Evolutionary conservation across 495 filamentous ascomycete species (phyloP).

Genomic region (Cenococcum geophilum): DNA sequence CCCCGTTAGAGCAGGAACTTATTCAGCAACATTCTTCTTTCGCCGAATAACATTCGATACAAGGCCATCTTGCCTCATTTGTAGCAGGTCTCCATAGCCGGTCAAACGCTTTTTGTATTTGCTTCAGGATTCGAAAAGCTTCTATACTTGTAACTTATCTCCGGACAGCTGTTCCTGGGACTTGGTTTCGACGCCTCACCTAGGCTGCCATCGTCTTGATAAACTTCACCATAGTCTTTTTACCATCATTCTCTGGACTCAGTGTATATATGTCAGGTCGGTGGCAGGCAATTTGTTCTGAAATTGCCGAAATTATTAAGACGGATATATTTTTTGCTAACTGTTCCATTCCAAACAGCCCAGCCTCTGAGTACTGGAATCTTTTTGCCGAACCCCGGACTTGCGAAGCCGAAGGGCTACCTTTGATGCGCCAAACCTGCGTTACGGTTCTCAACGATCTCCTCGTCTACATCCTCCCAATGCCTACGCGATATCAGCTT

Average conservation of each 20-base stretch:
- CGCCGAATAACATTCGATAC: no score
- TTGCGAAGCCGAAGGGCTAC: constrained; percentile 1
- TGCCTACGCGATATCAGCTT: constrained; percentile 4
- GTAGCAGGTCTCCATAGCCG: background rate
- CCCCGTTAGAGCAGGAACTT: background rate
- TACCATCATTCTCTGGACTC: no score
- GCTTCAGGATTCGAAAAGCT: constrained; percentile 2
- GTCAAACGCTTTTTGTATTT: background rate
- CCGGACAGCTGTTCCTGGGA: background rate
- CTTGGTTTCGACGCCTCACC: background rate
- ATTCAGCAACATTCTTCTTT: no score
- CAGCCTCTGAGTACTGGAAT: constrained; percentile 1
- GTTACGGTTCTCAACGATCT: background rate
- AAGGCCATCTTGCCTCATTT: background rate
- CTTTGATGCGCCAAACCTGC: background rate
- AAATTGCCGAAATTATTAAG: background rate
- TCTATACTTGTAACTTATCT: constrained; percentile 5
- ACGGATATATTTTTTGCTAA: background rate
- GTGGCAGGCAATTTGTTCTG: no score
- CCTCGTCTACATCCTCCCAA: constrained; percentile 5
- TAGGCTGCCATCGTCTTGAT: background rate
- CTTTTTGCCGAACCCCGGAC: background rate
- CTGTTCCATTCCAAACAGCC: background rate
- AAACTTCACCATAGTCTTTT: no score
- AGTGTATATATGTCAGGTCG: no score